Base-by-base conservation (phyloP, 2,329 filamentous ascomycete genomes). In the Colletotrichum filicis region DNA sequence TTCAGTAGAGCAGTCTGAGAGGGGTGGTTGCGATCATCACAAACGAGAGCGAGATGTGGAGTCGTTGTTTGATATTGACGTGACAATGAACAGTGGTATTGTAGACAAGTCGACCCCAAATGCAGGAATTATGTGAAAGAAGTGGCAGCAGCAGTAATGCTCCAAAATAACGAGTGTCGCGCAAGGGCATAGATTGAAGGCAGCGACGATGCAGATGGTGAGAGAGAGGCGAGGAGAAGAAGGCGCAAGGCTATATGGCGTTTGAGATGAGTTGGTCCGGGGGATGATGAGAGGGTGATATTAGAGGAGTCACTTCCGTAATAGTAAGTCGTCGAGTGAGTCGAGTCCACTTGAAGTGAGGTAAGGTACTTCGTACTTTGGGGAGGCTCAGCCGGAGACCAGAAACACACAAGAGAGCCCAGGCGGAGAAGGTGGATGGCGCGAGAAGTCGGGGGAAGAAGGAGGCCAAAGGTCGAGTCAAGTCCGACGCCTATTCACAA, bases 21-120 rank as follows among this genome's bases (percentile, higher is more conserved):
- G 22, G 35, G 30, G 62, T 71, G 53, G 62, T 74, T 71, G 71
- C 60, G 35, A 66, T 67, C 73, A 74, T 74, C 53, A 74, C 71
- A 74, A 57, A 59, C 56, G 26, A 59, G 46, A 52, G 37, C 37
- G 42, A 32, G 11, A 64, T 49, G 16, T 22, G 30, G 52, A 46
- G n/a, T 14, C 59, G 46, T 42, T 64, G 26, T 59, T 32, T 28
- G 32, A 32, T 64, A 55, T 64, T 53, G 28, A 26, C 22, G 24
- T 66, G 30, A 63, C 26, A 32, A n/a, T 53, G 37, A 57, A 61
- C 57, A 28, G 24, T n/a, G 57, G 30, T 22, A 49, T 52, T n/a
- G 57, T 22, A 28, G 57, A 56, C 37, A 24, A 37, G 42, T 28
- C 56, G 28, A 22, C 57, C 26, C 8, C 32, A 71, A 49, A 68